Evolutionary conservation across 768 basidiomycete genomes (phyloP).

Genomic region (Russula griseocarnosa): DNA sequence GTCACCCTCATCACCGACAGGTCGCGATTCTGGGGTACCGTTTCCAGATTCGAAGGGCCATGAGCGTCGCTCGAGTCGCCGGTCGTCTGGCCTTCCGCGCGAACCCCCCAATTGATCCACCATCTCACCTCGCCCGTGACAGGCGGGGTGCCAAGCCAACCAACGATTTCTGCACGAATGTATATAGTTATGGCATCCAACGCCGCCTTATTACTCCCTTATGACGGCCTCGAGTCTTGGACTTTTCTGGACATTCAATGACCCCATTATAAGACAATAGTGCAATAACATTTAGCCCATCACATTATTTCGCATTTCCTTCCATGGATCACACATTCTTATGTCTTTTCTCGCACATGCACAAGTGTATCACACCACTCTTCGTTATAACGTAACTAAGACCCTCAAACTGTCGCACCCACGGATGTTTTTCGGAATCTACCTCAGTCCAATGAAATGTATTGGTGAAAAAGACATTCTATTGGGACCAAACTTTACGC

Average conservation of each 20-base stretch:
- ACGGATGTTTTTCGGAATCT: neutral
- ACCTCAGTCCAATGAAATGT: too few relatives aligned
- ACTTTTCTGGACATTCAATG: conserved; percentile 22
- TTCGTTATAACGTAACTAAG: conserved; percentile 19
- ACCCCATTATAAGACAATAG: conserved; percentile 10
- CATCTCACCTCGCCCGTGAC: conserved; percentile 4
- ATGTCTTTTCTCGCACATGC: conserved; percentile 4
- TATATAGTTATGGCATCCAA: conserved; percentile 24
- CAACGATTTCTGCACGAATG: conserved; percentile 17
- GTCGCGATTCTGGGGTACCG: conserved; percentile 45
- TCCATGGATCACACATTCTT: conserved; percentile 14
- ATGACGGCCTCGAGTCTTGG: conserved; percentile 8
- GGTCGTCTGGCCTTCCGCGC: conserved; percentile 36
- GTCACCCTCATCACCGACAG: conserved; percentile 22
- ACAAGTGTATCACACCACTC: conserved; percentile 11
- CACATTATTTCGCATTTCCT: conserved; percentile 16
- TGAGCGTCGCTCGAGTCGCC: conserved; percentile 34
- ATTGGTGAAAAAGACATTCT: neutral
- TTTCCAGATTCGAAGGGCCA: conserved; percentile 48
- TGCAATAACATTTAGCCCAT: conserved; percentile 21
- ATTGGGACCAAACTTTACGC: conserved; percentile 55
- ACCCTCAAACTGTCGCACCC: conserved; percentile 13
- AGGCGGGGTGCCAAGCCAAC: neutral
- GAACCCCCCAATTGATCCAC: conserved; percentile 39
- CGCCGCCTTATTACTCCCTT: conserved; percentile 18